Conservation (phyloP, 257 asterid species). For the Prunella vulgaris region DNA sequence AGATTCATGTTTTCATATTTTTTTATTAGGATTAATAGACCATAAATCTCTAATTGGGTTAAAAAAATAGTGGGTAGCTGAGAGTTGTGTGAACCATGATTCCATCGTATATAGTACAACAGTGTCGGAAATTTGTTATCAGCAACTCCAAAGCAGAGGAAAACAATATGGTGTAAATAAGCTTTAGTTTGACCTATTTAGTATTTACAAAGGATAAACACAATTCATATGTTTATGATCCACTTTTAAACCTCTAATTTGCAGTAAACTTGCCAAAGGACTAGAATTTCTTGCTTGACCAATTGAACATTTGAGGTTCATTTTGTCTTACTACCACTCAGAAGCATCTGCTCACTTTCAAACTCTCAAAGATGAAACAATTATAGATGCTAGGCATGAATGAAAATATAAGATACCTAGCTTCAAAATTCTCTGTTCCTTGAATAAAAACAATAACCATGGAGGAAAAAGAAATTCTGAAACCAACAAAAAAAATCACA, state of each 20-base stretch:
- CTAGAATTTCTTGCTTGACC: too few relatives aligned
- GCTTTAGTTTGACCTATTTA: not conserved
- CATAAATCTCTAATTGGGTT: not conserved
- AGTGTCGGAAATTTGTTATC: not conserved
- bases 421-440: not conserved
- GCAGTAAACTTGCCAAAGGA: not conserved
- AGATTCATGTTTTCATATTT: not conserved
- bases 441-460: not conserved
- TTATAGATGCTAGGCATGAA: not conserved
- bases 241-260: not conserved
- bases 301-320: not conserved
- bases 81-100: not conserved
- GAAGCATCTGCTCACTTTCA: not conserved
- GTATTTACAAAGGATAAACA: not conserved
- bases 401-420: not conserved
- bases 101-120: not conserved
- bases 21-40: not conserved
- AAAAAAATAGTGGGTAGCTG: not conserved
- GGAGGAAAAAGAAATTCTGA: not conserved
- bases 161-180: not conserved
- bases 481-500: constrained; percentile 10
- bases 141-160: not conserved
- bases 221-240: not conserved
- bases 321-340: not conserved
- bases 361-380: not conserved